These are phyloP conservation scores for Serendipita sp. DNA, from an alignment of 1,284 basidiomycete genomes.

Conservation along the genomic window DNA sequence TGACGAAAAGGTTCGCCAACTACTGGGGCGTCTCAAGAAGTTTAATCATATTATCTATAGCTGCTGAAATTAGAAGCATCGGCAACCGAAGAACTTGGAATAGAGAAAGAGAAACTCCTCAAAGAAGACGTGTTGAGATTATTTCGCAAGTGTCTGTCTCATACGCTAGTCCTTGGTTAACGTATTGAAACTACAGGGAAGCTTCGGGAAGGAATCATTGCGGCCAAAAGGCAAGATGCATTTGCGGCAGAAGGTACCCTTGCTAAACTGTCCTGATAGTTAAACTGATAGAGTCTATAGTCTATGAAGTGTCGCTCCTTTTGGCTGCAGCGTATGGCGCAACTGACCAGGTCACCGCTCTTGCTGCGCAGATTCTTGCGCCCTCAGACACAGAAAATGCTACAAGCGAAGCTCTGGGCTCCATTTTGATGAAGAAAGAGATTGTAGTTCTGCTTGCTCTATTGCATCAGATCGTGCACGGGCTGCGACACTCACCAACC, in stretches of 20 bases:
- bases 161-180: background rate
- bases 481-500: background rate
- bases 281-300: slow-evolving; percentile 13
- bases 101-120: background rate
- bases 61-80: background rate
- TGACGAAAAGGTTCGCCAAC: slow-evolving; percentile 19
- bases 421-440: background rate
- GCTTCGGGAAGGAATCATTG: slow-evolving; percentile 24
- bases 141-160: background rate
- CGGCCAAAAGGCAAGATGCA: slow-evolving; percentile 19
- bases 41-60: background rate
- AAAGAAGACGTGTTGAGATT: background rate
- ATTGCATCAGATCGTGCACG: background rate
- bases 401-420: background rate
- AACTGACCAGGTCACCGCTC: background rate
- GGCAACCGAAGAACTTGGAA: background rate
- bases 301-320: slow-evolving; percentile 21
- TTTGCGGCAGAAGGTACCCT: slow-evolving; percentile 24
- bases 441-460: background rate
- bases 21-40: background rate
- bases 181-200: slow-evolving; percentile 18
- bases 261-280: background rate
- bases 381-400: background rate
- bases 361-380: background rate
- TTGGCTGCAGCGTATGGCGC: background rate